A percentile compares a stretch with the other conserved stretches of the same genome.
Conservation (phyloP, 2,329 filamentous ascomycete genomes). For the Ustilaginoidea virens region DNA sequence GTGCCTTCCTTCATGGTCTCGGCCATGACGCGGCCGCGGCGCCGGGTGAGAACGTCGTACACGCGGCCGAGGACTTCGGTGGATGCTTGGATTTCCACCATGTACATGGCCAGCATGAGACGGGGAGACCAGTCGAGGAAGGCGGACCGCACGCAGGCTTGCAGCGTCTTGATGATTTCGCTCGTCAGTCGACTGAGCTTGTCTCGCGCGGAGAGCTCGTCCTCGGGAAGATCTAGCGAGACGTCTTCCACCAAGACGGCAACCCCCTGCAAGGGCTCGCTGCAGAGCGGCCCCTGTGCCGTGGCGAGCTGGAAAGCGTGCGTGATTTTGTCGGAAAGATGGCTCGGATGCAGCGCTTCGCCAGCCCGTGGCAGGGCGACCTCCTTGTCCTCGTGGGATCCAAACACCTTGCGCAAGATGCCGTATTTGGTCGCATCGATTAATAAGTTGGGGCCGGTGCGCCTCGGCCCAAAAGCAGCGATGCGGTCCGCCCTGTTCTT, state of each 20-base stretch:
- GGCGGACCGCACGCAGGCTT: conserved; percentile 65
- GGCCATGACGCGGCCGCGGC: conserved; percentile 74
- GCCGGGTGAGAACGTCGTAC: conserved; percentile 93
- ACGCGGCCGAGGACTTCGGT: conserved; percentile 91
- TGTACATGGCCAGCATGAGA: conserved; percentile 96
- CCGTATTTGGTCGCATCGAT: conserved; percentile 65
- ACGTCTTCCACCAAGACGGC: conserved; percentile 83
- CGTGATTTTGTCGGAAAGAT: conserved; percentile 77
- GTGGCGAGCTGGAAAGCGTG: conserved; percentile 93
- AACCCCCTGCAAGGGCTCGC: conserved; percentile 84
- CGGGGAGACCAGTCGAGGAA: conserved; percentile 94
- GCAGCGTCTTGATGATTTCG: conserved; percentile 81
- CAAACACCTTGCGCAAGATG: conserved; percentile 57
- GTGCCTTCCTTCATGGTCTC: conserved; percentile 91
- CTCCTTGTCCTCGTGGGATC: conserved; percentile 18
- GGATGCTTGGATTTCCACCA: conserved; percentile 90
- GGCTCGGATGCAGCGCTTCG: conserved; percentile 40
- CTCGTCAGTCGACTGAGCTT: conserved; percentile 71
- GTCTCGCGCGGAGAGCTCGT: conserved; percentile 43
- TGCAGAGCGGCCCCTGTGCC: conserved; percentile 75
- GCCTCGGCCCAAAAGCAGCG: conserved; percentile 73
- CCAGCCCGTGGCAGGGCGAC: conserved; percentile 22
- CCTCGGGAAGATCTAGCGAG: conserved; percentile 38
- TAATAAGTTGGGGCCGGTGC: conserved; percentile 77
- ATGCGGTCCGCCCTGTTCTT: conserved; percentile 64